Conservation (phyloP, 208 protist species). For the Leishmania turanica region DNA sequence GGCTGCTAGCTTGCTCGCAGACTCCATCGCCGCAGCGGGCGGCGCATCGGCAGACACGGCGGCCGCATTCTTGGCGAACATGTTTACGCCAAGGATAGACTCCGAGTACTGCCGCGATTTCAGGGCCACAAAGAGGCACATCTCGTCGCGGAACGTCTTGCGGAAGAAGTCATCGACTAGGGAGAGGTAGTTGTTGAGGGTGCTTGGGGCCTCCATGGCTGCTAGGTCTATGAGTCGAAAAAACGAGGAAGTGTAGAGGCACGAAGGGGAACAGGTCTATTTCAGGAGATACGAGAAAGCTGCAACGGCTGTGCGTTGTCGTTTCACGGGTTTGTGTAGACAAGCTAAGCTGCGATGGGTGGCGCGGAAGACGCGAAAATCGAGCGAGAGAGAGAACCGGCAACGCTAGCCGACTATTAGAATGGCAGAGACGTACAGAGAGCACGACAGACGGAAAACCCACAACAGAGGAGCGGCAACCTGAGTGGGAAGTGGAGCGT, state of each 20-base stretch:
- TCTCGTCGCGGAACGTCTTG: conserved; percentile 88
- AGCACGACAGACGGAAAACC: background rate
- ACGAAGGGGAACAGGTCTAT: background rate
- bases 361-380: background rate
- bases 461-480: background rate
- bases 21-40: background rate
- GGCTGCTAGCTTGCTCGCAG: background rate
- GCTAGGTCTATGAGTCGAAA: background rate
- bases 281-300: background rate
- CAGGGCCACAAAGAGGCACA: conserved; percentile 65
- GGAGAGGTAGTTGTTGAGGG: conserved; percentile 76
- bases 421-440: background rate
- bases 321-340: background rate
- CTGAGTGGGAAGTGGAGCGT: background rate
- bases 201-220: conserved; percentile 63
- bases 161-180: conserved; percentile 88
- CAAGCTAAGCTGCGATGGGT: background rate
- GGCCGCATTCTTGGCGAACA: conserved; percentile 36
- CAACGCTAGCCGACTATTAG: background rate
- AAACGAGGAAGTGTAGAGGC: background rate
- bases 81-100: conserved; percentile 40
- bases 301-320: background rate
- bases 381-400: background rate
- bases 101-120: conserved; percentile 79
- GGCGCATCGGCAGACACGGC: conserved; percentile 11